Evolutionary conservation across 2,329 filamentous ascomycete genomes (phyloP).

Genomic region (Exophiala sp.): DNA sequence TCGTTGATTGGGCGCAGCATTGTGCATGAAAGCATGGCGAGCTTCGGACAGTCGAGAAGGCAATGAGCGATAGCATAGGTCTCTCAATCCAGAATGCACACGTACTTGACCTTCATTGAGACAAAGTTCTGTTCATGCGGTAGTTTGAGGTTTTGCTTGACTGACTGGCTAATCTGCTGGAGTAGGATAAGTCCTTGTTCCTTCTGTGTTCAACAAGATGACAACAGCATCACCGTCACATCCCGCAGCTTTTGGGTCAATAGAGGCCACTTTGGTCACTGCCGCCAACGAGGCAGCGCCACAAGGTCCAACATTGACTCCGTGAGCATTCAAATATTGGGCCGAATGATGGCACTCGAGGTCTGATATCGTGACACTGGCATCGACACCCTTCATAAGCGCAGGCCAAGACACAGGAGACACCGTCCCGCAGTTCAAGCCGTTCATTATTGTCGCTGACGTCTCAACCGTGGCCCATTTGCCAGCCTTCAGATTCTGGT

Average conservation of each 20-base stretch:
- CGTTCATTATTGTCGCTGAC: conserved; percentile 63
- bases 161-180: too few species aligned
- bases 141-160: too few species aligned
- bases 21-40: too few species aligned
- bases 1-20: too few species aligned
- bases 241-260: conserved; percentile 34
- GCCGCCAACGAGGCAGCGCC: conserved; percentile 54
- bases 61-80: too few species aligned
- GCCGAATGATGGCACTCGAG: conserved; percentile 56
- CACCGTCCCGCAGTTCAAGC: conserved; percentile 66
- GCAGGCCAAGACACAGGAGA: conserved; percentile 60
- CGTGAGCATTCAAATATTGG: conserved; percentile 45
- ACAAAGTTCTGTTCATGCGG: too few species aligned
- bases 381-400: conserved; percentile 54
- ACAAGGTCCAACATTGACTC: conserved; percentile 55
- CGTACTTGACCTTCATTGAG: too few species aligned
- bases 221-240: conserved; percentile 51
- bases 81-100: too few species aligned
- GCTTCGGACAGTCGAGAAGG: too few species aligned
- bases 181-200: conserved; percentile 47
- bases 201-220: conserved; percentile 63
- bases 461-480: conserved; percentile 49
- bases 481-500: conserved; percentile 45
- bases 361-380: conserved; percentile 56
- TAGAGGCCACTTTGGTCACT: conserved; percentile 44